A percentile compares a stretch with the other conserved stretches of the same genome.
phyloP scores from a whole-genome alignment of 1,284 basidiomycete species.

The Coniferiporia sulphurascens region DNA sequence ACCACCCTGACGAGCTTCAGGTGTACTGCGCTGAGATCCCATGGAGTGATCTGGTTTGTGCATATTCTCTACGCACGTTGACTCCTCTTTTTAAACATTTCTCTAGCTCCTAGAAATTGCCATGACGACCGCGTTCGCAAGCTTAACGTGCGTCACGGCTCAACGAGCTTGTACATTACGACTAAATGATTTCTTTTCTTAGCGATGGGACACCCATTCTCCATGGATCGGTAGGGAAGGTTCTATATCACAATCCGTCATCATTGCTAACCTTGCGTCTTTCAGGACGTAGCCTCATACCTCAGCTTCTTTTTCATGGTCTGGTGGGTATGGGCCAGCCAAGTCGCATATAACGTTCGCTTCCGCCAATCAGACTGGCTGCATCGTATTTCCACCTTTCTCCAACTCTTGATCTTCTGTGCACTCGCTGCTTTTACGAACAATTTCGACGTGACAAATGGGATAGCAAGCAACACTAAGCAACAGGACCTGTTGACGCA shows the following conservation, averaged over 20 bases:
- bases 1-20: too few relatives aligned
- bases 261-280: not conserved
- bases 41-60: too few relatives aligned
- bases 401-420: conserved; percentile 20
- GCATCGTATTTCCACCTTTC: conserved; percentile 19
- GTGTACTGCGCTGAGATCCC: too few relatives aligned
- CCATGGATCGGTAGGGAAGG: conserved; percentile 11
- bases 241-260: not conserved
- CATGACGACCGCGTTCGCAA: too few relatives aligned
- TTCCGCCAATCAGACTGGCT: conserved; percentile 20
- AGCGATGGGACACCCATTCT: conserved; percentile 16
- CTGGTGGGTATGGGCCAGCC: conserved; percentile 23
- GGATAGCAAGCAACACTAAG: conserved; percentile 7
- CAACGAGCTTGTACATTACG: too few relatives aligned
- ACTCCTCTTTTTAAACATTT: too few relatives aligned
- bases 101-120: too few relatives aligned
- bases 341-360: conserved; percentile 19
- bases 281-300: conserved; percentile 17
- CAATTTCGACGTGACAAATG: conserved; percentile 19
- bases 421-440: conserved; percentile 20
- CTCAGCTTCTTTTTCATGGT: conserved; percentile 20
- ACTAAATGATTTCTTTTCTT: too few relatives aligned
- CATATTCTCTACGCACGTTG: too few relatives aligned
- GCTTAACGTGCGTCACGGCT: too few relatives aligned
- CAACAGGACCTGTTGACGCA: conserved; percentile 1